Percentiles rank a stretch among this genome's conserved stretches.
phyloP scores from a whole-genome alignment of 225 moss, liverwort and hornwort genomes.

The Anthoceros angustus region DNA sequence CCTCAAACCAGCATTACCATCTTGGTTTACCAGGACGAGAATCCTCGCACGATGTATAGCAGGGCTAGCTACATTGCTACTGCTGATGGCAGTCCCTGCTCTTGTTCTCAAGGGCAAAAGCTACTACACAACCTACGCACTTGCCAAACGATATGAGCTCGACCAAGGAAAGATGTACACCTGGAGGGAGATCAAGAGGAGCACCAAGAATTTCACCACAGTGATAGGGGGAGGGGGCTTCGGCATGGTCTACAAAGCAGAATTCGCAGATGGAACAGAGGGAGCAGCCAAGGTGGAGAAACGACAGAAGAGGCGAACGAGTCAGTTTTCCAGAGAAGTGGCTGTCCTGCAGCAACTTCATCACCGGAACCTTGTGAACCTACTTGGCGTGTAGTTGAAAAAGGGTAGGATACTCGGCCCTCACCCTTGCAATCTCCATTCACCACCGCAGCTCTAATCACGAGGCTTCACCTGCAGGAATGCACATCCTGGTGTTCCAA shows the following conservation, averaged over 20 bases:
- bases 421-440: not conserved
- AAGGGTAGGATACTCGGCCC: not conserved
- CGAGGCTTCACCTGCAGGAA: not conserved
- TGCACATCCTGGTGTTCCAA: not conserved
- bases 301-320: not conserved
- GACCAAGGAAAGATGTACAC: too few species aligned
- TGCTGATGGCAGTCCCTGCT: too few species aligned
- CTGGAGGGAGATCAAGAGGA: constrained; percentile 24
- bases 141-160: too few species aligned
- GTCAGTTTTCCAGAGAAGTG: not conserved
- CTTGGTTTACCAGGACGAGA: too few species aligned
- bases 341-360: not conserved
- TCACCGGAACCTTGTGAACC: not conserved
- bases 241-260: constrained; percentile 43
- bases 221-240: constrained; percentile 52
- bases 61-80: too few species aligned
- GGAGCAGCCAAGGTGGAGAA: too few species aligned
- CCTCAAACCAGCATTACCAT: too few species aligned
- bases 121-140: too few species aligned
- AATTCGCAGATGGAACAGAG: too few species aligned
- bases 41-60: too few species aligned
- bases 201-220: constrained; percentile 47
- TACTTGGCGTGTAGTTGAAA: not conserved
- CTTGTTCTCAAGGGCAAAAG: too few species aligned
- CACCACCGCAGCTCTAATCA: too few species aligned